phyloP scores from a whole-genome alignment of 768 basidiomycete species.

The Leccinum variicolor region DNA sequence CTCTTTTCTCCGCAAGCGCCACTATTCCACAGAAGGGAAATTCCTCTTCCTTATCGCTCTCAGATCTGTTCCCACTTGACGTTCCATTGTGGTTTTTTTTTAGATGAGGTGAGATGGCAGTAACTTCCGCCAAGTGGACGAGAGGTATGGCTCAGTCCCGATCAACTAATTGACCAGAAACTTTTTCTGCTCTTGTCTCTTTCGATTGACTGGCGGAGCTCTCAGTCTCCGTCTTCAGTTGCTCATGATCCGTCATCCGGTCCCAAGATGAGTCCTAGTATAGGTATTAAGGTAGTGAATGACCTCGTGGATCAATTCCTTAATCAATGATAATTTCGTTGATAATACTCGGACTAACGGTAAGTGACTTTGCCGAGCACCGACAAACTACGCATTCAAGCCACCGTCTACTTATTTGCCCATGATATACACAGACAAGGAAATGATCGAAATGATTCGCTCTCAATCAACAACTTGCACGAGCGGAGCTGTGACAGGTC shows the following conservation, averaged over 20 bases:
- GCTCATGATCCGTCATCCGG: conserved; percentile 13
- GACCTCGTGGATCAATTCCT: conserved; percentile 26
- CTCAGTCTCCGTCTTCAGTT: conserved; percentile 18
- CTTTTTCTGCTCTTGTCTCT: conserved; percentile 12
- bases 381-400: conserved; percentile 10
- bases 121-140: conserved; percentile 11
- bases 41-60: conserved; percentile 19
- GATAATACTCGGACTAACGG: conserved; percentile 14
- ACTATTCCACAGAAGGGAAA: conserved; percentile 14
- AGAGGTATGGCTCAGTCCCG: conserved; percentile 11
- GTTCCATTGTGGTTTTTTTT: conserved; percentile 5
- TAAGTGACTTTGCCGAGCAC: conserved; percentile 17
- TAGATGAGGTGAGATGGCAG: conserved; percentile 16
- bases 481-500: conserved; percentile 8
- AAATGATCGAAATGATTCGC: conserved; percentile 9
- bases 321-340: conserved; percentile 16
- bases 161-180: conserved; percentile 16
- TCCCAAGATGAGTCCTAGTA: conserved; percentile 7
- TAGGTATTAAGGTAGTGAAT: conserved; percentile 13
- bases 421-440: conserved; percentile 6
- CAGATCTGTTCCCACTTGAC: conserved; percentile 20
- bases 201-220: conserved; percentile 9
- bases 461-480: not conserved
- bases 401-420: conserved; percentile 15
- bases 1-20: conserved; percentile 25